These are phyloP conservation scores for Orbilia javanica DNA, from an alignment of 2,329 filamentous ascomycete genomes.

Conservation along the genomic window DNA sequence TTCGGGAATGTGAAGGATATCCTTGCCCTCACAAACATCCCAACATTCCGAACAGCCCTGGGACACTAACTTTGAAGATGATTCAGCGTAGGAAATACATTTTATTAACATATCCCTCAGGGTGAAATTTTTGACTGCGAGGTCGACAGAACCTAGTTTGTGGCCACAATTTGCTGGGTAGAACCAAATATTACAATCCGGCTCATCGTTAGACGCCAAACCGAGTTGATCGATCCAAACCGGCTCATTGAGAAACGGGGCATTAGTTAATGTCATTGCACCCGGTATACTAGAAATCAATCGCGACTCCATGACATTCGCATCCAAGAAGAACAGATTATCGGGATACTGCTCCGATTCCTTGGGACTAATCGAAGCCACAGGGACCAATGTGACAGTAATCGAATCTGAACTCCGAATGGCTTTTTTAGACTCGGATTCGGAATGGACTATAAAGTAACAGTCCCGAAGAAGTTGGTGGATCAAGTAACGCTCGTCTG, in stretches of 20 bases:
- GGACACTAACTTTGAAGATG: background rate
- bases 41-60: slow-evolving; percentile 17
- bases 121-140: background rate
- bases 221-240: slow-evolving; percentile 16
- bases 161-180: slow-evolving; percentile 12
- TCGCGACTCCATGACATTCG: background rate
- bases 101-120: slow-evolving; percentile 15
- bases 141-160: background rate
- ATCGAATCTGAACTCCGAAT: background rate
- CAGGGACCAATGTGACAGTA: slow-evolving; percentile 20
- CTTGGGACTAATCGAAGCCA: background rate
- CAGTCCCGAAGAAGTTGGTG: slow-evolving; percentile 26
- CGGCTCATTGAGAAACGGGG: slow-evolving; percentile 31
- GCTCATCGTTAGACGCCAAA: background rate
- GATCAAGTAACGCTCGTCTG: slow-evolving; percentile 21
- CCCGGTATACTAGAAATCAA: slow-evolving; percentile 4
- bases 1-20: background rate
- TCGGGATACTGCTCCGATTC: slow-evolving; percentile 12
- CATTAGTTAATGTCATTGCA: slow-evolving; percentile 26
- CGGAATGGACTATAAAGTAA: slow-evolving; percentile 30
- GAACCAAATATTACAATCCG: slow-evolving; percentile 26
- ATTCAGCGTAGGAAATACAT: background rate
- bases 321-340: slow-evolving; percentile 2
- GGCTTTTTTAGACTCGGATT: background rate
- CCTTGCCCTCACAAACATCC: background rate